phyloP scores from a whole-genome alignment of 148 eudicot genomes.

The Arbutus unedo region DNA sequence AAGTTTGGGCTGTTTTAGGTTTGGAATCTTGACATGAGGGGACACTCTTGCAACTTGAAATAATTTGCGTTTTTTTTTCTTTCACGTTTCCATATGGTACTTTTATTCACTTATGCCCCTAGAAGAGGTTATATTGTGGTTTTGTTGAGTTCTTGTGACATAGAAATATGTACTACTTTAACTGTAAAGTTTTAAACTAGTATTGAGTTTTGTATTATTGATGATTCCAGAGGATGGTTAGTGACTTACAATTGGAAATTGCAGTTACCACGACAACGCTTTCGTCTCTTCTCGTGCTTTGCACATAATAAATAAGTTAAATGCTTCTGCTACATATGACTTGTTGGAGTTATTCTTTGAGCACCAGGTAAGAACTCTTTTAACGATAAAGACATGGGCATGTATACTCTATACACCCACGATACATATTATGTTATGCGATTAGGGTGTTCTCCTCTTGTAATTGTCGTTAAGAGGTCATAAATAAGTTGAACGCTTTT shows the following conservation, averaged over 20 bases:
- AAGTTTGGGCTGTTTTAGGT: not conserved
- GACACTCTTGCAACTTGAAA: not conserved
- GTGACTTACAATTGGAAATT: conserved; percentile 3
- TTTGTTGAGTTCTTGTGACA: not conserved
- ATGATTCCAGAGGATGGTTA: not conserved
- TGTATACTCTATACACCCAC: not conserved
- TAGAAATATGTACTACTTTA: not conserved
- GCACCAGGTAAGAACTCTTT: conserved; percentile 48
- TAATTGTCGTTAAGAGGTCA: no score
- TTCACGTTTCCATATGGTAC: not conserved
- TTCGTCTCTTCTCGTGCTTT: conserved; percentile 73
- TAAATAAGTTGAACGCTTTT: no score
- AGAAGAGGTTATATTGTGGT: not conserved
- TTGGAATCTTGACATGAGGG: not conserved
- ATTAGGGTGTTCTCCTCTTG: not conserved
- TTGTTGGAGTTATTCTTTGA: conserved; percentile 68
- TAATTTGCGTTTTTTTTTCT: not conserved
- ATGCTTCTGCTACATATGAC: conserved; percentile 65
- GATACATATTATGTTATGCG: not conserved
- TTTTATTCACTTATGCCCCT: no score
- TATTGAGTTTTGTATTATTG: not conserved
- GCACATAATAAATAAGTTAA: conserved; percentile 59
- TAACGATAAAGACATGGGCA: not conserved
- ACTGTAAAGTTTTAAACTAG: not conserved
- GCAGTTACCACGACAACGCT: conserved; percentile 58